These are phyloP conservation scores for Dryas octopetala DNA, from an alignment of 306 rosid genomes.

Conservation along the genomic window DNA sequence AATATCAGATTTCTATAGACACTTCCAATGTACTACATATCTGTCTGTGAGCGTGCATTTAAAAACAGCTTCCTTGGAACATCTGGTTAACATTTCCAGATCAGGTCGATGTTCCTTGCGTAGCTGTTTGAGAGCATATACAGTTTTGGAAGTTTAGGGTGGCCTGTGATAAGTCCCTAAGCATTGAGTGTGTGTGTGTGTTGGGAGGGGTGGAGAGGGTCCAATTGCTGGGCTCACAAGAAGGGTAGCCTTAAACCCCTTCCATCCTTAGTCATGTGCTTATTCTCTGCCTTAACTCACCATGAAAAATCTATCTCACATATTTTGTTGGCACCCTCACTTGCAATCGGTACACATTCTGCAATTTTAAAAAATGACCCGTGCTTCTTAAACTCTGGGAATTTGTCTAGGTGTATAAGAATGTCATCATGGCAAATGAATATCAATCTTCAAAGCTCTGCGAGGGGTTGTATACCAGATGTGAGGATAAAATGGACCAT, in stretches of 20 bases:
- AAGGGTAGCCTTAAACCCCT: not conserved
- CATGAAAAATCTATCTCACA: not conserved
- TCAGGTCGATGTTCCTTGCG: too few relatives aligned
- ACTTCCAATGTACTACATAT: too few relatives aligned
- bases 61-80: too few relatives aligned
- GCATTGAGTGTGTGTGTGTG: too few relatives aligned
- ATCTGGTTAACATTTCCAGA: too few relatives aligned
- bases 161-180: too few relatives aligned
- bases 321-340: slow-evolving; percentile 2
- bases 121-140: too few relatives aligned
- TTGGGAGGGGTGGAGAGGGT: too few relatives aligned
- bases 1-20: too few relatives aligned
- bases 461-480: slow-evolving; percentile 69
- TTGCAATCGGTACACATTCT: not conserved
- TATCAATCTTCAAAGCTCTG: slow-evolving; percentile 87
- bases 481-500: slow-evolving; percentile 93
- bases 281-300: not conserved
- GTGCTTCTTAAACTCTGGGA: slow-evolving; percentile 18
- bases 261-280: not conserved
- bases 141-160: too few relatives aligned
- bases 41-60: too few relatives aligned
- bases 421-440: slow-evolving; percentile 60
- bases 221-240: too few relatives aligned
- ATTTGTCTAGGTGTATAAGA: slow-evolving; percentile 55
- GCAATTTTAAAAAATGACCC: not conserved